Evolutionary conservation across 192 early-diverging fungal genomes (phyloP).

Genomic region (Funneliformis mosseae): DNA sequence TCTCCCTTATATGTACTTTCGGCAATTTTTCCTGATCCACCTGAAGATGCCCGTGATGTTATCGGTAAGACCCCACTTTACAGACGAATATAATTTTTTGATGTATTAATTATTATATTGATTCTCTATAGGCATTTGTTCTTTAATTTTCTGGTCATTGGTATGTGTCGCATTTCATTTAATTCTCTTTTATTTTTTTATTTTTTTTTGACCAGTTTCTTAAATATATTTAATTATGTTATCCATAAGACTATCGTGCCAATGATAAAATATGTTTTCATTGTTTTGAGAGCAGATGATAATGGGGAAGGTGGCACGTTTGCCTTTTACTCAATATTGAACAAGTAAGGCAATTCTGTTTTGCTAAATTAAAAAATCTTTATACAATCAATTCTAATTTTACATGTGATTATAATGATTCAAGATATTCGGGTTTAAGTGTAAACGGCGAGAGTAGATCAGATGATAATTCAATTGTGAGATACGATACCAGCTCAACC

Average conservation of each 20-base stretch:
- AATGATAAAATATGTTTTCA: constrained; percentile 27
- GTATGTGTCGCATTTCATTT: not conserved
- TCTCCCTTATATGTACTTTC: constrained; percentile 56
- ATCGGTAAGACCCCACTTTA: not conserved
- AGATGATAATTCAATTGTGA: constrained; percentile 10
- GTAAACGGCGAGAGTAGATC: not conserved
- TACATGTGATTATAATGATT: not conserved
- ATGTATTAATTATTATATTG: not conserved
- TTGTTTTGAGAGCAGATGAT: constrained; percentile 51
- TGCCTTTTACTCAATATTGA: constrained; percentile 53
- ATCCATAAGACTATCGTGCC: constrained; percentile 38
- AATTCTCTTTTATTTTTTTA: not conserved
- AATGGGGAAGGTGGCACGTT: constrained; percentile 64
- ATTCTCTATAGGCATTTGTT: not conserved
- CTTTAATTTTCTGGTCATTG: constrained; percentile 23
- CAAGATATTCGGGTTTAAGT: constrained; percentile 10
- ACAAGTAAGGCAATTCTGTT: constrained; percentile 23
- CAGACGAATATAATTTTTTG: not conserved
- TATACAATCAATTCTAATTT: not conserved
- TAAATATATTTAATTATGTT: constrained; percentile 6
- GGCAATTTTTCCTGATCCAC: constrained; percentile 39
- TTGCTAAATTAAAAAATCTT: not conserved
- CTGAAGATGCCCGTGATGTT: not conserved
- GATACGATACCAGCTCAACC: not conserved
- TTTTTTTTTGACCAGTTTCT: not conserved